These are phyloP conservation scores for Populus euphratica DNA, from an alignment of 345 rosid species.

Conservation along the genomic window DNA sequence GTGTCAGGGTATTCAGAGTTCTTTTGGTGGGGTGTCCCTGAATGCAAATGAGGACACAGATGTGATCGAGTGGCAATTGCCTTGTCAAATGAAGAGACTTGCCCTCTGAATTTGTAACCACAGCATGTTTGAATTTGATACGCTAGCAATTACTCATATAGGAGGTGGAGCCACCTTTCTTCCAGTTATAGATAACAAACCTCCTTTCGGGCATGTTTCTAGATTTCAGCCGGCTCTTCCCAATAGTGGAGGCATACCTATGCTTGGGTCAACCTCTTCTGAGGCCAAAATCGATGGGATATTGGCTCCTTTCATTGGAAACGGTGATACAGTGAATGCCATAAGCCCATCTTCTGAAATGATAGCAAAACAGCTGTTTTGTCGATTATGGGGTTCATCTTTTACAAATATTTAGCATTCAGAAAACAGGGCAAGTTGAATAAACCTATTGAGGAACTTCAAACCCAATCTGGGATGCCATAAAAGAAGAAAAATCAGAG, in stretches of 20 bases:
- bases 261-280: slow-evolving; percentile 30
- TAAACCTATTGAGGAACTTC: slow-evolving; percentile 36
- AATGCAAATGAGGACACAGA: not conserved
- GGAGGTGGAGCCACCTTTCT: slow-evolving; percentile 9
- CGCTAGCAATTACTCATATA: slow-evolving; percentile 1
- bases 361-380: slow-evolving; percentile 7
- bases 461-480: slow-evolving; percentile 10
- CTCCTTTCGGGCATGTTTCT: slow-evolving; percentile 27
- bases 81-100: slow-evolving; percentile 19
- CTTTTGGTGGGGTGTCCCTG: slow-evolving; percentile 7
- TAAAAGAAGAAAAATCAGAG: slow-evolving; percentile 24
- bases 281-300: slow-evolving; percentile 11
- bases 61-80: slow-evolving; percentile 10
- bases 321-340: not conserved
- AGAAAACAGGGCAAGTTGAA: slow-evolving; percentile 32
- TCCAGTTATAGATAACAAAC: slow-evolving; percentile 13
- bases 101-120: slow-evolving; percentile 16
- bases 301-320: not conserved
- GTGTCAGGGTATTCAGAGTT: slow-evolving; percentile 11
- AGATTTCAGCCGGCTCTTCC: slow-evolving; percentile 47
- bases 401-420: slow-evolving; percentile 11
- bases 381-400: slow-evolving; percentile 12
- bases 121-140: slow-evolving; percentile 11
- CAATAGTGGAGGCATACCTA: slow-evolving; percentile 18
- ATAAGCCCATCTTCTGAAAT: slow-evolving; percentile 6